Conservation (phyloP, 345 rosid genomes). For the Erodium maritimum region DNA sequence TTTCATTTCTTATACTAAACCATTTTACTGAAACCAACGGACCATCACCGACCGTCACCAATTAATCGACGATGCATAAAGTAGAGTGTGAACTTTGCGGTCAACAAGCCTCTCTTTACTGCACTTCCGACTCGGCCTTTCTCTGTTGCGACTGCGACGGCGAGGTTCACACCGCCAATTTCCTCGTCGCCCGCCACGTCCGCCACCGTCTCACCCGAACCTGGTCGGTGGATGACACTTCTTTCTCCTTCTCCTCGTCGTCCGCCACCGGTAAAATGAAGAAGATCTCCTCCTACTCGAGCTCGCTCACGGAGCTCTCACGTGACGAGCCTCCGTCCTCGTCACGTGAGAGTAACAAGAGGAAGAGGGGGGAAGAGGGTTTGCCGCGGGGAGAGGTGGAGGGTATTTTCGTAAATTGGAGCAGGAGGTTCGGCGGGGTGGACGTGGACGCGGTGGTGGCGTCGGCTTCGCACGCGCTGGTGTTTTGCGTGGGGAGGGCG, state of each 20-base stretch:
- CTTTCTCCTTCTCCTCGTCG: not conserved
- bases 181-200: constrained; percentile 42
- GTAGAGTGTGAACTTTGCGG: constrained; percentile 33
- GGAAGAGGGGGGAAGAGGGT: too few relatives aligned
- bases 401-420: constrained; percentile 26
- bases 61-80: not conserved
- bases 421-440: constrained; percentile 24
- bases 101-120: constrained; percentile 22
- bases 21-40: too few relatives aligned
- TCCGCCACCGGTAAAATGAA: not conserved
- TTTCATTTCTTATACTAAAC: too few relatives aligned
- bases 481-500: constrained; percentile 12
- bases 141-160: constrained; percentile 32
- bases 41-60: too few relatives aligned
- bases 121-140: constrained; percentile 33
- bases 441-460: constrained; percentile 9
- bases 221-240: constrained; percentile 2
- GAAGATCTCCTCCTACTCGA: too few relatives aligned
- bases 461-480: constrained; percentile 18
- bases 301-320: too few relatives aligned
- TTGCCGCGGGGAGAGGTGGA: constrained; percentile 11
- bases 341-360: too few relatives aligned
- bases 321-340: too few relatives aligned
- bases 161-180: constrained; percentile 36
- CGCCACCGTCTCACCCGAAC: constrained; percentile 15